Percentiles rank a stretch among this genome's conserved stretches.
These are phyloP conservation scores for Tephrocybe sp. DNA, from an alignment of 768 basidiomycete genomes.

Conservation along the genomic window DNA sequence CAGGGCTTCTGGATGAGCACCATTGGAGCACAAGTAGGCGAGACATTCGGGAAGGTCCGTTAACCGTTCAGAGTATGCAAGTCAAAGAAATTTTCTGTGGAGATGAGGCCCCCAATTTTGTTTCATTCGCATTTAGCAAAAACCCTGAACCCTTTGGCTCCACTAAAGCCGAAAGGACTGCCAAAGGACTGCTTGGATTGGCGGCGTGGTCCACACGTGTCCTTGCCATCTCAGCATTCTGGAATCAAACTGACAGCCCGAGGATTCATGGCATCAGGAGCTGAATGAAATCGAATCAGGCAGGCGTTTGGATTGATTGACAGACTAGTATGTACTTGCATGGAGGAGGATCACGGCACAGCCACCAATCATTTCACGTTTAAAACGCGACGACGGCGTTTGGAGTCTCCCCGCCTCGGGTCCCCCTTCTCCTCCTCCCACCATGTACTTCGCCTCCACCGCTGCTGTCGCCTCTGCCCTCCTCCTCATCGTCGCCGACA, in stretches of 20 bases:
- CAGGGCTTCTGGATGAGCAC: no score
- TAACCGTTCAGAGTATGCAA: no score
- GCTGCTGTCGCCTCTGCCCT: background rate
- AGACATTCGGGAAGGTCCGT: no score
- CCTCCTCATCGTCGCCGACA: constrained; percentile 17
- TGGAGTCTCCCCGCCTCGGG: constrained; percentile 1
- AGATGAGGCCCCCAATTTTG: background rate
- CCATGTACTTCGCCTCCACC: background rate
- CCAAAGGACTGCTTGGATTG: no score
- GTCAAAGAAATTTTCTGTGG: no score
- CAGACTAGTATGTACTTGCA: background rate
- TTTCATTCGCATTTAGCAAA: background rate
- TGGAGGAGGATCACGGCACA: constrained; percentile 4
- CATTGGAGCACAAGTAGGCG: no score
- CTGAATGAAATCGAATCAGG: no score
- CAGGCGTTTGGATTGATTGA: background rate
- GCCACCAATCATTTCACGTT: constrained; percentile 9
- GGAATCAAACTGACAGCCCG: background rate
- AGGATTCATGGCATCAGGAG: background rate
- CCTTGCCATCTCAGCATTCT: no score
- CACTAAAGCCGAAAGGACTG: background rate
- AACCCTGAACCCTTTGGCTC: background rate
- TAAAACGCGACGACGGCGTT: background rate
- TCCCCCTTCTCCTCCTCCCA: background rate
- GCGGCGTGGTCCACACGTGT: background rate